Conservation (phyloP, 345 rosid species). For the Camelina hispida region DNA sequence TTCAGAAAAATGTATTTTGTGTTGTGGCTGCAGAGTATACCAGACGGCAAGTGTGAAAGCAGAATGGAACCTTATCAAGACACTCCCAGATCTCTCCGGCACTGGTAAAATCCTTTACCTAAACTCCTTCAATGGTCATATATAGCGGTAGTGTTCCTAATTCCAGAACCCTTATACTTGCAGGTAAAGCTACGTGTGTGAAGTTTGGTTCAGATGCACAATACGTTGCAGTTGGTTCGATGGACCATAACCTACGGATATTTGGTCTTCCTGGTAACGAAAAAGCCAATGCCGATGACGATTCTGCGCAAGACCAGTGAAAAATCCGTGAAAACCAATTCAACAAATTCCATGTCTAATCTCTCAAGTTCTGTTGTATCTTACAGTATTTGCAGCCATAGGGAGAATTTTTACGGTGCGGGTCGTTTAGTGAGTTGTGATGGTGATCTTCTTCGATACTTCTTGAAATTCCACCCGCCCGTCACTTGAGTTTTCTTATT, state of each 20-base stretch:
- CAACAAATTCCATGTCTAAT: constrained; percentile 5
- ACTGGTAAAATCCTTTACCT: constrained; percentile 55
- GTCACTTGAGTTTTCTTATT: constrained; percentile 11
- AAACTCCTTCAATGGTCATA: neutral
- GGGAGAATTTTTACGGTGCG: neutral
- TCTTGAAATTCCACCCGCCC: constrained; percentile 5
- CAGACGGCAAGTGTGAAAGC: constrained; percentile 93
- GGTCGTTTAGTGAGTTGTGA: constrained; percentile 10
- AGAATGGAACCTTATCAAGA: constrained; percentile 89
- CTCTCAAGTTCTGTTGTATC: constrained; percentile 22
- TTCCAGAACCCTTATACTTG: constrained; percentile 10
- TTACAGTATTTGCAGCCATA: constrained; percentile 12
- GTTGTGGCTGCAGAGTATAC: constrained; percentile 59
- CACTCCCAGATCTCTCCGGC: constrained; percentile 96
- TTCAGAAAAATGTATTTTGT: constrained; percentile 19
- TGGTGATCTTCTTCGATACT: constrained; percentile 21
- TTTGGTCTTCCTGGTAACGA: constrained; percentile 74
- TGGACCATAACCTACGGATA: constrained; percentile 87
- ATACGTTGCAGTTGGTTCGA: constrained; percentile 84
- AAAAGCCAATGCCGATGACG: constrained; percentile 22
- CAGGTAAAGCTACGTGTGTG: constrained; percentile 73
- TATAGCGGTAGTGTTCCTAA: neutral
- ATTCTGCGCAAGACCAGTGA: constrained; percentile 52
- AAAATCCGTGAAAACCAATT: constrained; percentile 13
- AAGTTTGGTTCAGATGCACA: constrained; percentile 89